Conservation (phyloP, 208 protist genomes). For the Trypanosoma lewisi region DNA sequence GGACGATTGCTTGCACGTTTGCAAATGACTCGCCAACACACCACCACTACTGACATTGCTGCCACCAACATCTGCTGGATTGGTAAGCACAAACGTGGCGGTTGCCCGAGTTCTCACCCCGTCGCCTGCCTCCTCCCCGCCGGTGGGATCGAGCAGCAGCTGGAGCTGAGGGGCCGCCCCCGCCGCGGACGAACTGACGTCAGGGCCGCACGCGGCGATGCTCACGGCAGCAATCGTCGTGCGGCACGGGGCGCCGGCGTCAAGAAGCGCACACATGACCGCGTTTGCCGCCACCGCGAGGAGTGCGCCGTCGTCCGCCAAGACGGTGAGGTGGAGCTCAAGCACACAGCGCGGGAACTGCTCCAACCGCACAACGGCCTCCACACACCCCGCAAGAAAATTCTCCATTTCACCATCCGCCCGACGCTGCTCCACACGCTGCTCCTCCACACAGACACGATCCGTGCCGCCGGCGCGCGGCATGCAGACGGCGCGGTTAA, state of each 20-base stretch:
- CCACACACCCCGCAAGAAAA: slow-evolving; percentile 35
- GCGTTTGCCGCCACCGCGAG: slow-evolving; percentile 71
- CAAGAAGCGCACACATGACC: slow-evolving; percentile 81
- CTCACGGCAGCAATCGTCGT: slow-evolving; percentile 78
- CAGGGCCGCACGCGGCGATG: slow-evolving; percentile 30
- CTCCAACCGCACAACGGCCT: slow-evolving; percentile 52
- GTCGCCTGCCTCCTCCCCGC: slow-evolving; percentile 48
- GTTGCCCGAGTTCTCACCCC: slow-evolving; percentile 20
- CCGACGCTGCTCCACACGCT: slow-evolving; percentile 28
- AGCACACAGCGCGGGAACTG: slow-evolving; percentile 62
- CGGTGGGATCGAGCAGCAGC: slow-evolving; percentile 60
- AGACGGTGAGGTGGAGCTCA: slow-evolving; percentile 58
- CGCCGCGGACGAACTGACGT: neutral
- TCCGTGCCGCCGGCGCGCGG: slow-evolving; percentile 57
- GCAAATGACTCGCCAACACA: slow-evolving; percentile 44
- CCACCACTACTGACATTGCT: slow-evolving; percentile 16
- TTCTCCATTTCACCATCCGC: slow-evolving; percentile 50
- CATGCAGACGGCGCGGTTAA: slow-evolving; percentile 13
- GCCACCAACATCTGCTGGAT: slow-evolving; percentile 39
- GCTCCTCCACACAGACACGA: slow-evolving; percentile 37
- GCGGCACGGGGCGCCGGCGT: slow-evolving; percentile 78
- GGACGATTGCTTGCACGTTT: slow-evolving; percentile 10
- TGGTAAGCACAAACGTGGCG: slow-evolving; percentile 67
- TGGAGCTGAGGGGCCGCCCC: slow-evolving; percentile 18
- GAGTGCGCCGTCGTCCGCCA: slow-evolving; percentile 74